These are phyloP conservation scores for Oenanthe javanica DNA, from an alignment of 140 eudicot species.

Conservation along the genomic window DNA sequence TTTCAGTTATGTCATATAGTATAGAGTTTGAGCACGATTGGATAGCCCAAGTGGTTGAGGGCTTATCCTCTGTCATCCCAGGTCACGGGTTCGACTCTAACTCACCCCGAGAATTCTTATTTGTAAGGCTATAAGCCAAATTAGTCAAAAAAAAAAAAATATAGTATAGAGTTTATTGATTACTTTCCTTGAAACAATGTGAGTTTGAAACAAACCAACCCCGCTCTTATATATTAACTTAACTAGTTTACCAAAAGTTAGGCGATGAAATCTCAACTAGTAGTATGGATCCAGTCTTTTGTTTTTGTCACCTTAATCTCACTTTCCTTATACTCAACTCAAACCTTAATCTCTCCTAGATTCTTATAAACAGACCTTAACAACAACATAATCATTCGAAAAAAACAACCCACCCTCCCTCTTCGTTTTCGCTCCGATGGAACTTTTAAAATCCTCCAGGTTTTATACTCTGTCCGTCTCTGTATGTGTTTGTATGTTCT, in stretches of 20 bases:
- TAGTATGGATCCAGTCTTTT: conserved; percentile 33
- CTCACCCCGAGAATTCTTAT: too few relatives aligned
- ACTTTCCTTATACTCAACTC: conserved; percentile 23
- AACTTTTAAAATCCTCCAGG: conserved; percentile 92
- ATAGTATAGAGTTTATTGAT: too few relatives aligned
- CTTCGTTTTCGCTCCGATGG: conserved; percentile 76
- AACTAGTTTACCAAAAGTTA: too few relatives aligned
- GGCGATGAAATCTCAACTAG: conserved; percentile 16
- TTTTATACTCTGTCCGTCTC: background rate
- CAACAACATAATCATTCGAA: conserved; percentile 32
- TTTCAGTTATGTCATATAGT: too few relatives aligned
- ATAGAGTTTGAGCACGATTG: too few relatives aligned
- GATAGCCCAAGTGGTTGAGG: too few relatives aligned
- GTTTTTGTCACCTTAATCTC: conserved; percentile 27
- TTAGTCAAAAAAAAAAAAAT: too few relatives aligned
- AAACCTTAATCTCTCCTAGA: conserved; percentile 23
- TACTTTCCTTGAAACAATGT: background rate
- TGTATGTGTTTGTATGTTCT: too few relatives aligned
- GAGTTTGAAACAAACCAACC: background rate
- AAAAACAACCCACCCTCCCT: conserved; percentile 59
- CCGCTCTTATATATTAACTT: background rate
- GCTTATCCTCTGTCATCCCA: too few relatives aligned
- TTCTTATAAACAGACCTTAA: conserved; percentile 20
- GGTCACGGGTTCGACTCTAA: too few relatives aligned
- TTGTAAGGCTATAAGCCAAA: too few relatives aligned